Base-by-base conservation (phyloP, 2,329 filamentous ascomycete species). In the Alternaria incomplexa region DNA sequence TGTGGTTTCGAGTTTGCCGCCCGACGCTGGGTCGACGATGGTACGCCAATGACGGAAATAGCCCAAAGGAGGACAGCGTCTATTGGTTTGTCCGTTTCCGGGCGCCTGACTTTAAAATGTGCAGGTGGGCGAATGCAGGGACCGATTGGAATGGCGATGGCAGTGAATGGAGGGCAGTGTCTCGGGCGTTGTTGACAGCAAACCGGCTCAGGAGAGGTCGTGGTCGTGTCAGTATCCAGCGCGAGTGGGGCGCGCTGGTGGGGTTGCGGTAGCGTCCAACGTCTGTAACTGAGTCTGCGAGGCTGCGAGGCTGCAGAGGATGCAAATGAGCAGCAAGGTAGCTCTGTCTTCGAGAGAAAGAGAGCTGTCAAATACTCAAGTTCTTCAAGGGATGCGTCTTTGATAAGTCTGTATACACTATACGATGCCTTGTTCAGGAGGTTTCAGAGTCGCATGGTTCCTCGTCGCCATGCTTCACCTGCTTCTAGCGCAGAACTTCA, bases 71-170 rank as follows among this genome's bases (percentile, higher is more conserved):
- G 74, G 73, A 75, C 77, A 74, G 77, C 77, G 76, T 77, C 71
- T 80, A 79, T 79, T 78, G 77, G 74, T 69, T 77, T 77, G 69
- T 70, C 73, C 68, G 63, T 69, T 77, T 75, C 54, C 71, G 73
- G 71, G 65, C 64, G 57, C 59, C 36, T 67, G 67, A 56, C 63
- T 64, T 28, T 58, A 58, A 63, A 66, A 59, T 61, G 58, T 61
- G 56, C 64, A 59, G 57, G 56, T 51, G 57, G 45, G 54, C 56
- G 26, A 63, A 63, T 58, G 53, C 67, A 69, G 63, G 62, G 65
- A 69, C 69, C 70, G 72, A 74, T 72, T 63, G 56, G 68, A 68
- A 47, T 36, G 58, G 36, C 50, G 64, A 23, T 50, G 22, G 47
- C 47, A 50, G 36, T 56, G 47, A 45, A 61, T 48, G 63, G 64